Evolutionary conservation across 495 filamentous ascomycete genomes (phyloP).

Genomic region (Haplographium delicatum): DNA sequence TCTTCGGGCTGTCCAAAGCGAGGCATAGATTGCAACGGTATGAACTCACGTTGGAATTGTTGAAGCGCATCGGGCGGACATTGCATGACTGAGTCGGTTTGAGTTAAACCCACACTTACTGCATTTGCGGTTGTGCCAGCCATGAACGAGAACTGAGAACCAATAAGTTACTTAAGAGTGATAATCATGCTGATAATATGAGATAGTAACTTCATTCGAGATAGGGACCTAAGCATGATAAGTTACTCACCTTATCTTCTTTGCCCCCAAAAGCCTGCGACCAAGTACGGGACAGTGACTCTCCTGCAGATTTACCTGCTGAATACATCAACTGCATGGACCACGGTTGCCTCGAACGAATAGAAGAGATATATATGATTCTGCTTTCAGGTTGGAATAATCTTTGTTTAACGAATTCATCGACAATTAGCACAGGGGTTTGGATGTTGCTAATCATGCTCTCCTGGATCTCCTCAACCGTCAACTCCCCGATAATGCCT

Average conservation of each 20-base stretch:
- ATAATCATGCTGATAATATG: too few species aligned
- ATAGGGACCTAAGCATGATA: too few species aligned
- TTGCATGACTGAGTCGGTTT: constrained; percentile 10
- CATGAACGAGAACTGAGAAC: constrained; percentile 9
- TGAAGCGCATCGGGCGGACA: constrained; percentile 6
- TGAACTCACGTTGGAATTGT: constrained; percentile 10
- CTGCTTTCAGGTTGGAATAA: constrained; percentile 13
- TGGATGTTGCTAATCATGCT: constrained; percentile 14
- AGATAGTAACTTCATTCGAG: neutral
- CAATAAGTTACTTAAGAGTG: too few species aligned
- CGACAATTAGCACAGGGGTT: constrained; percentile 15
- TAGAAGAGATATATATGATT: constrained; percentile 16
- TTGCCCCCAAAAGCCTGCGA: constrained; percentile 12
- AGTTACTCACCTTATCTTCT: constrained; percentile 10
- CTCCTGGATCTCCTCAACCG: constrained; percentile 9
- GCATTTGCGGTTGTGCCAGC: constrained; percentile 13
- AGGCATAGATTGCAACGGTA: constrained; percentile 5
- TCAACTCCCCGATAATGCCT: constrained; percentile 1
- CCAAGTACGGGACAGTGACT: constrained; percentile 13
- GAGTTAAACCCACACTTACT: constrained; percentile 11
- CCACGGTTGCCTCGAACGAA: constrained; percentile 13
- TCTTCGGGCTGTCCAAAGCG: constrained; percentile 8
- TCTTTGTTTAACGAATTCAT: constrained; percentile 12
- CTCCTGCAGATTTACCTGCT: constrained; percentile 14
- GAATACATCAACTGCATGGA: constrained; percentile 13